Conservation (phyloP, 108 stramenopile genomes). For the Mediolabrus comicus region DNA sequence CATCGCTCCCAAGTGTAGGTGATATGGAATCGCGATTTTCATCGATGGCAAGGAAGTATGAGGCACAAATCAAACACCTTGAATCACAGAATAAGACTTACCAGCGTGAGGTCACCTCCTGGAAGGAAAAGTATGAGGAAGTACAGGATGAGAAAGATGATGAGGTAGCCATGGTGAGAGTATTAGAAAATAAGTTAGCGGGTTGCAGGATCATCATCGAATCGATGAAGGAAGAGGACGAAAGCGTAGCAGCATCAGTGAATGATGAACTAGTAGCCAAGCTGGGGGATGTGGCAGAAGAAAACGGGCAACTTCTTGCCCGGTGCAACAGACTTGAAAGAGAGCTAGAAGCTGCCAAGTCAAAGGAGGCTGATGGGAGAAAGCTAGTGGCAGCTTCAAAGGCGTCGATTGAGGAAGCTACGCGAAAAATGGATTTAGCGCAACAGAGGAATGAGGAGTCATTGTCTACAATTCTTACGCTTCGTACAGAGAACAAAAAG, state of each 20-base stretch:
- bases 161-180: neutral
- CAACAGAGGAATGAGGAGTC: neutral
- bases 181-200: constrained; percentile 7
- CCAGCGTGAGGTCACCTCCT: constrained; percentile 1
- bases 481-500: neutral
- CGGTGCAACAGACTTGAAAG: constrained; percentile 13
- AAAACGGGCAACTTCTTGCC: constrained; percentile 12
- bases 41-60: neutral
- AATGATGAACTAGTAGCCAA: constrained; percentile 21
- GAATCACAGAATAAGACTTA: neutral
- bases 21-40: neutral
- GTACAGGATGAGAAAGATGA: constrained; percentile 3
- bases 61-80: neutral
- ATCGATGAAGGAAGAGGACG: constrained; percentile 7
- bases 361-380: neutral
- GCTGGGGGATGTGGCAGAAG: constrained; percentile 20
- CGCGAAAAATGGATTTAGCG: neutral
- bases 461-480: neutral
- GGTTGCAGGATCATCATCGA: constrained; percentile 7
- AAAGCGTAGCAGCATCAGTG: neutral
- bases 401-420: neutral
- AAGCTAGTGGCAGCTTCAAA: neutral
- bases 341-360: constrained; percentile 6
- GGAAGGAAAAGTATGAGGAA: constrained; percentile 16
- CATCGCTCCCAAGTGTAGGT: neutral